phyloP scores from a whole-genome alignment of 2,329 filamentous ascomycete genomes.

The Penicillium sumatraense region DNA sequence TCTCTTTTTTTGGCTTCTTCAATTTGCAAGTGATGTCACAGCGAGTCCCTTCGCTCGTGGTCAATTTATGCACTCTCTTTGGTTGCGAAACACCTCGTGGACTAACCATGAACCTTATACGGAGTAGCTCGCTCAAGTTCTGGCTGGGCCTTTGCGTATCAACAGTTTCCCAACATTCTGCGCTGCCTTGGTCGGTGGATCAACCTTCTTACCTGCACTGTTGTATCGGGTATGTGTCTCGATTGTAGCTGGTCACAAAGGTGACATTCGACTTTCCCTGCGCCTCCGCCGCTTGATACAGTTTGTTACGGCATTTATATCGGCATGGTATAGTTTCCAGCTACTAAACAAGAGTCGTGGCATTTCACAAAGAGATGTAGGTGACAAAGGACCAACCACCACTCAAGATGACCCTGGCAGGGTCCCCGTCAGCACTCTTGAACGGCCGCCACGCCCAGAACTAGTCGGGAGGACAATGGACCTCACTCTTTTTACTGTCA shows the following conservation, averaged over 20 bases:
- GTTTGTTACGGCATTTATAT: conserved; percentile 52
- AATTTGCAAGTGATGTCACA: conserved; percentile 6
- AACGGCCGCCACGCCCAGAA: conserved; percentile 28
- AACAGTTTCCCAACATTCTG: conserved; percentile 59
- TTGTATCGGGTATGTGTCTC: conserved; percentile 32
- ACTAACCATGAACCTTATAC: conserved; percentile 25
- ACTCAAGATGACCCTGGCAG: conserved; percentile 8
- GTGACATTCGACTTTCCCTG: conserved; percentile 21
- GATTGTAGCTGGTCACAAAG: conserved; percentile 24
- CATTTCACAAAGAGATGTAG: conserved; percentile 16
- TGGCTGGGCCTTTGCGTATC: conserved; percentile 46
- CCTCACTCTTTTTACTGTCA: conserved; percentile 76
- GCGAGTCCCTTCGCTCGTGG: neutral
- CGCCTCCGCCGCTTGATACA: conserved; percentile 33
- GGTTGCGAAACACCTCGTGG: conserved; percentile 4
- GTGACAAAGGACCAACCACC: conserved; percentile 9
- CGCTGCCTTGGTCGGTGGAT: conserved; percentile 56
- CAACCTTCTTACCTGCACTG: conserved; percentile 50
- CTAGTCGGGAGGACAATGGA: conserved; percentile 77
- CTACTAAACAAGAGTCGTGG: conserved; percentile 51
- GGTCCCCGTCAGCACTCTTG: conserved; percentile 9
- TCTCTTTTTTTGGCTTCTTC: neutral
- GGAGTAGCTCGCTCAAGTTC: conserved; percentile 46
- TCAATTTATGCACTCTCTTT: neutral
- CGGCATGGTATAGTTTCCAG: conserved; percentile 55